A percentile compares a stretch with the other conserved stretches of the same genome.
These are phyloP conservation scores for Aspergillus texensis DNA, from an alignment of 2,329 filamentous ascomycete genomes.

Conservation along the genomic window DNA sequence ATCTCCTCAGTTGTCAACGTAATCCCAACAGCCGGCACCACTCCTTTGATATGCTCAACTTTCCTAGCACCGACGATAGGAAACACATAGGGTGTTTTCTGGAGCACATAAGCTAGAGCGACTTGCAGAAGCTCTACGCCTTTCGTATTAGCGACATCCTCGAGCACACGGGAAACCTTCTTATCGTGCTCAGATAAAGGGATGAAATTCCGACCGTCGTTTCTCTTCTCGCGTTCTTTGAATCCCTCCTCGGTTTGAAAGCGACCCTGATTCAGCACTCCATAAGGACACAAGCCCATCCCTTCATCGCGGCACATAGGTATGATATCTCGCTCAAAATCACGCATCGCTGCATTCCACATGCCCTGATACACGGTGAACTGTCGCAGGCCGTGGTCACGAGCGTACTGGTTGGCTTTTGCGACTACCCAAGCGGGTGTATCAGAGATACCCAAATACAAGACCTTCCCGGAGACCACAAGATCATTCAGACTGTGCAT, in stretches of 20 bases:
- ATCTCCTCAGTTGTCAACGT: constrained; percentile 56
- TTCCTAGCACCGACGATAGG: constrained; percentile 56
- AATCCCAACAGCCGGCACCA: constrained; percentile 57
- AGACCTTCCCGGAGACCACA: constrained; percentile 63
- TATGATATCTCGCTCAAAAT: constrained; percentile 71
- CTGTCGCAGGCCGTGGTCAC: constrained; percentile 67
- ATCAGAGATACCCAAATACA: constrained; percentile 70
- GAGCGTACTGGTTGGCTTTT: constrained; percentile 61
- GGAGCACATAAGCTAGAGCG: constrained; percentile 56
- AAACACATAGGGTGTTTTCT: constrained; percentile 54
- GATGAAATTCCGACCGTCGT: constrained; percentile 25
- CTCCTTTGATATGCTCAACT: constrained; percentile 54
- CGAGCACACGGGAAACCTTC: constrained; percentile 16
- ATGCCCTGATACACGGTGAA: constrained; percentile 71
- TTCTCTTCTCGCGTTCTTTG: constrained; percentile 30
- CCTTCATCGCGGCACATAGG: constrained; percentile 66
- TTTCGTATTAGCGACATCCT: constrained; percentile 6
- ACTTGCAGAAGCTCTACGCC: constrained; percentile 15
- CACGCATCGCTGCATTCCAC: constrained; percentile 64
- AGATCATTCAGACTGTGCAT: constrained; percentile 69
- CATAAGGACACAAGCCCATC: constrained; percentile 62
- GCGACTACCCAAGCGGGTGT: constrained; percentile 66
- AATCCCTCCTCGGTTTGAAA: constrained; percentile 46
- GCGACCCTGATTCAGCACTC: constrained; percentile 35
- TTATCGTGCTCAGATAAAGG: constrained; percentile 15